Evolutionary conservation across 306 rosid genomes (phyloP).

Genomic region (Luffa acutangula): DNA sequence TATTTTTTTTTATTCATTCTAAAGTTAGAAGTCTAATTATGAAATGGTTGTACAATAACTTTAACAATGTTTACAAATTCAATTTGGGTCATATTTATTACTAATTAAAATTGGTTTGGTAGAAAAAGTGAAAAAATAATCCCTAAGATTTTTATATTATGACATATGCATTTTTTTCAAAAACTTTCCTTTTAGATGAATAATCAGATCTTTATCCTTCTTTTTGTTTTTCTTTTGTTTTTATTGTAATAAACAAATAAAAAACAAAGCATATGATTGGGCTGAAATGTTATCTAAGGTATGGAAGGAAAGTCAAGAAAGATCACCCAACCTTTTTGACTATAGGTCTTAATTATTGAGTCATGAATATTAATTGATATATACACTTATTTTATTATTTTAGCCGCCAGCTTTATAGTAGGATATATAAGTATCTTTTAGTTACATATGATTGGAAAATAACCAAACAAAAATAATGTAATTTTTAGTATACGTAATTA

Average conservation of each 20-base stretch:
- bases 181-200: neutral
- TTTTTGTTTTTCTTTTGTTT: neutral
- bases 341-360: neutral
- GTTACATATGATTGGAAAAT: neutral
- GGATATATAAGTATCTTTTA: neutral
- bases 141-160: neutral
- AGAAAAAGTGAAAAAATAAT: neutral
- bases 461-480: neutral
- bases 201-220: neutral
- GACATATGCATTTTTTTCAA: neutral
- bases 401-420: neutral
- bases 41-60: neutral
- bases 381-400: neutral
- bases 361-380: neutral
- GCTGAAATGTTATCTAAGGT: neutral
- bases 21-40: neutral
- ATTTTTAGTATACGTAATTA: no score
- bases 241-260: no score
- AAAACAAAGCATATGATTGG: neutral
- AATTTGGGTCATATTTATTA: neutral
- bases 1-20: neutral
- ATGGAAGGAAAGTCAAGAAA: neutral
- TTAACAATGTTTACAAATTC: neutral
- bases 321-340: conserved; percentile 3
- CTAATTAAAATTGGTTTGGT: neutral